Conservation (phyloP, 192 early-diverging fungal species). For the Jimgerdemannia flammicorona region DNA sequence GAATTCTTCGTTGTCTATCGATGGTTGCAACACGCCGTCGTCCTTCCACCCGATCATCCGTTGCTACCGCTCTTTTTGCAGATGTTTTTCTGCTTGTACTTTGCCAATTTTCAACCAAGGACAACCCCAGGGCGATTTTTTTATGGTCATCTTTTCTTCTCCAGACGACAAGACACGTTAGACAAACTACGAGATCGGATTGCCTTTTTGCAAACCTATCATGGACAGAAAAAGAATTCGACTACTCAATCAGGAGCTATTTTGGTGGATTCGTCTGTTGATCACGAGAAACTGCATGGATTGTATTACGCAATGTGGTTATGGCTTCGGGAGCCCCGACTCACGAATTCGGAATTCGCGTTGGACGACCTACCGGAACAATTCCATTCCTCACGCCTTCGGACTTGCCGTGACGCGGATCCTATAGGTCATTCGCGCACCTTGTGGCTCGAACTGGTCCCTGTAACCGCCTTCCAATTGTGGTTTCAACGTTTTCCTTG, state of each 20-base stretch:
- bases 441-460: conserved; percentile 37
- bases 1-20: conserved; percentile 48
- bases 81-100: conserved; percentile 48
- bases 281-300: conserved; percentile 30
- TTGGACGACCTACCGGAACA: conserved; percentile 27
- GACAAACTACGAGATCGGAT: conserved; percentile 34
- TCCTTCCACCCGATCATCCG: conserved; percentile 32
- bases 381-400: conserved; percentile 20
- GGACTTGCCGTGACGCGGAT: conserved; percentile 22
- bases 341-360: conserved; percentile 20
- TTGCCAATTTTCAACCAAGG: conserved; percentile 22
- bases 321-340: conserved; percentile 37
- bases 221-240: conserved; percentile 23
- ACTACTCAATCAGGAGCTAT: conserved; percentile 13
- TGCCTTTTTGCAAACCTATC: conserved; percentile 30
- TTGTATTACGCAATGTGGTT: conserved; percentile 44
- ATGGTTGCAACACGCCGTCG: conserved; percentile 44
- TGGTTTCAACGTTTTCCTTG: conserved; percentile 8
- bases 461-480: not conserved
- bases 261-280: not conserved
- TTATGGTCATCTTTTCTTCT: conserved; percentile 38
- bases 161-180: conserved; percentile 26
- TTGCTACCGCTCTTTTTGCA: conserved; percentile 43
- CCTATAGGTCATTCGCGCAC: conserved; percentile 19
- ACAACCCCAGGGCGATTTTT: conserved; percentile 7